Evolutionary conservation across 768 basidiomycete species (phyloP), one percentile per base, ranked within the genome.

Genomic region (Russula foetens): DNA sequence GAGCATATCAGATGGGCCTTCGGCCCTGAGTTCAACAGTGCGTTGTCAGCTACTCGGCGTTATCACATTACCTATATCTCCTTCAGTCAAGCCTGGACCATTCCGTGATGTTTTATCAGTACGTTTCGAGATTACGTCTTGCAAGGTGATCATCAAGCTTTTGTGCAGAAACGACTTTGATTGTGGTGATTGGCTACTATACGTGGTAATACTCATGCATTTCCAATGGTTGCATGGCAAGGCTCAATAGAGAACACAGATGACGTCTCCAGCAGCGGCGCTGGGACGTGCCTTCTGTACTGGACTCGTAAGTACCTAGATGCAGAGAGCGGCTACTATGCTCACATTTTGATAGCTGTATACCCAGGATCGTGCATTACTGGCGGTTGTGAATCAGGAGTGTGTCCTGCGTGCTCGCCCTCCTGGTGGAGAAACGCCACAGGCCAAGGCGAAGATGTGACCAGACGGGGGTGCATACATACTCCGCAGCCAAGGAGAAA

Each of bases 81-180:
- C 14, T 50, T 43, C 62, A 88, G 85, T 86, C 86, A 19, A 84
- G 85, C 3, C 71, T 92, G 43, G 89, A 92, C 71, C 90, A 93
- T 72, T 77, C 85, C 38, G 84, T 93, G 59, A 87, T 81, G 75
- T 92, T 84, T 71, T 92, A 91, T 66, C 78, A 81, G 88, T 88
- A 69, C 68, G 81, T 67, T 17, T 19, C 24, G 35, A 33, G 39
- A 39, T 45, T 4, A 11, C 24, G 12, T 45, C 24, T 23, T 46
- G 15, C 29, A 17, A 38, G 8, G 23, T 38, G 26, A 38, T 33
- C 9, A 21, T 33, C 24, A 54, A 54, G 4, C 45, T n/a, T 29
- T 69, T 50, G 33, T 65, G n/a, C 29, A 91, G 89, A 64, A 79
- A 92, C 66, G 72, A 79, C 49, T 89, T 93, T 66, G 77, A 89